Conservation (phyloP, 108 stramenopile species). For the Nitzschia inconspicua region DNA sequence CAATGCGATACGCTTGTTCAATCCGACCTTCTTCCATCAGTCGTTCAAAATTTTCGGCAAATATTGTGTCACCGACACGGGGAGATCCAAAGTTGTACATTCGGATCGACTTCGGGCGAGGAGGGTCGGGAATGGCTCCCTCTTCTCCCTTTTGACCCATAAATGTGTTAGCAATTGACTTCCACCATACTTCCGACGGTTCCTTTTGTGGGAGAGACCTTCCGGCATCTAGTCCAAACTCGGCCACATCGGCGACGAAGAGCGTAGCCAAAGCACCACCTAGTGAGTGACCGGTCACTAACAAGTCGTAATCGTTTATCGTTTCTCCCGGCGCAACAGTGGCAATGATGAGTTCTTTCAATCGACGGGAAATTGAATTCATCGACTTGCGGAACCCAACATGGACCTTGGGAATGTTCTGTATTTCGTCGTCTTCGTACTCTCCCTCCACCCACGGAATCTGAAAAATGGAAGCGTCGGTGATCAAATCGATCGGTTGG, state of each 20-base stretch:
- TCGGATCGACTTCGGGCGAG: constrained; percentile 61
- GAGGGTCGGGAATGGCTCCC: constrained; percentile 38
- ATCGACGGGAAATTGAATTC: constrained; percentile 70
- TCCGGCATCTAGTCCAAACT: constrained; percentile 78
- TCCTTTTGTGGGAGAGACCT: constrained; percentile 62
- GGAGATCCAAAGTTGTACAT: constrained; percentile 86
- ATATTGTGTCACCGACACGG: constrained; percentile 74
- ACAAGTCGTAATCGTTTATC: constrained; percentile 62
- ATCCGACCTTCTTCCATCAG: constrained; percentile 50
- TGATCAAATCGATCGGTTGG: constrained; percentile 69
- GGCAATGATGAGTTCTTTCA: constrained; percentile 74
- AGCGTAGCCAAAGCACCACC: constrained; percentile 84
- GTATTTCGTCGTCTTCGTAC: constrained; percentile 34
- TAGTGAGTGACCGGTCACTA: constrained; percentile 80
- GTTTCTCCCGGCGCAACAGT: constrained; percentile 57
- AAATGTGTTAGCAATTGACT: constrained; percentile 59
- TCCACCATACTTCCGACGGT: constrained; percentile 82
- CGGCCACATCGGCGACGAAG: constrained; percentile 71
- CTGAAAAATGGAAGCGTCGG: constrained; percentile 75
- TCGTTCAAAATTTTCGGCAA: constrained; percentile 56
- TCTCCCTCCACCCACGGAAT: constrained; percentile 80
- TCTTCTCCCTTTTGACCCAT: constrained; percentile 33
- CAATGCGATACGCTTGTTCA: constrained; percentile 74
- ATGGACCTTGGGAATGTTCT: constrained; percentile 54
- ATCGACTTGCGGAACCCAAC: constrained; percentile 71